phyloP scores from a whole-genome alignment of 768 basidiomycete species.

The Mycena floridula region DNA sequence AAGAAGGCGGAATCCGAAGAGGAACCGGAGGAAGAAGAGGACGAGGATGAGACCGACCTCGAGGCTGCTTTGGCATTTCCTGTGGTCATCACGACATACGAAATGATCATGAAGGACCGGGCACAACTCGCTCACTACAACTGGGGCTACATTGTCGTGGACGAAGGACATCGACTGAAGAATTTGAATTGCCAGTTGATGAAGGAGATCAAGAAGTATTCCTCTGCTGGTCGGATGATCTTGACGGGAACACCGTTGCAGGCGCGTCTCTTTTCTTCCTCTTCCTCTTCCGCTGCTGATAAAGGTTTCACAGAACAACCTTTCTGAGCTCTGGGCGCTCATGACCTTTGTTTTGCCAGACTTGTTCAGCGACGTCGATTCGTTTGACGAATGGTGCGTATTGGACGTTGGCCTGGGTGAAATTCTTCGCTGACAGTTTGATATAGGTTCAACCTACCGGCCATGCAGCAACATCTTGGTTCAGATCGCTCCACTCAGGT shows the following conservation, averaged over 20 bases:
- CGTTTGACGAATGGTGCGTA: conserved; percentile 82
- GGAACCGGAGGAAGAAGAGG: conserved; percentile 8
- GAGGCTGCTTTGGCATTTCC: conserved; percentile 43
- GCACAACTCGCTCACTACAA: conserved; percentile 54
- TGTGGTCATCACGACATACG: conserved; percentile 86
- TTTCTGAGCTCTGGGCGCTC: conserved; percentile 90
- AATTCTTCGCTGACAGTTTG: no score
- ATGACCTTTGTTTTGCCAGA: conserved; percentile 95
- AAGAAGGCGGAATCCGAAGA: conserved; percentile 1
- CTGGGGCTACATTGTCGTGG: conserved; percentile 94
- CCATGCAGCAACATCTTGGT: conserved; percentile 50
- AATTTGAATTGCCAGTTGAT: conserved; percentile 91
- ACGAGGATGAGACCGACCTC: conserved; percentile 13
- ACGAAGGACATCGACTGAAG: conserved; percentile 93
- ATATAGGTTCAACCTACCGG: conserved; percentile 66
- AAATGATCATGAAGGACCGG: conserved; percentile 86
- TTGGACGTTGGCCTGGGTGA: conserved; percentile 15
- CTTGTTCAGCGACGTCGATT: conserved; percentile 83
- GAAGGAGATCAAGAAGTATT: conserved; percentile 83
- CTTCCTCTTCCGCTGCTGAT: conserved; percentile 16
- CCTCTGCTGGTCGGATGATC: conserved; percentile 82
- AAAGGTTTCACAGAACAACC: conserved; percentile 77
- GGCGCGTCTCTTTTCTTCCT: conserved; percentile 36
- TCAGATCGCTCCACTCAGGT: conserved; percentile 56
- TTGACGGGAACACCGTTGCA: conserved; percentile 95